Base-by-base conservation (phyloP, 345 rosid species). In the Melastoma malabathricum region DNA sequence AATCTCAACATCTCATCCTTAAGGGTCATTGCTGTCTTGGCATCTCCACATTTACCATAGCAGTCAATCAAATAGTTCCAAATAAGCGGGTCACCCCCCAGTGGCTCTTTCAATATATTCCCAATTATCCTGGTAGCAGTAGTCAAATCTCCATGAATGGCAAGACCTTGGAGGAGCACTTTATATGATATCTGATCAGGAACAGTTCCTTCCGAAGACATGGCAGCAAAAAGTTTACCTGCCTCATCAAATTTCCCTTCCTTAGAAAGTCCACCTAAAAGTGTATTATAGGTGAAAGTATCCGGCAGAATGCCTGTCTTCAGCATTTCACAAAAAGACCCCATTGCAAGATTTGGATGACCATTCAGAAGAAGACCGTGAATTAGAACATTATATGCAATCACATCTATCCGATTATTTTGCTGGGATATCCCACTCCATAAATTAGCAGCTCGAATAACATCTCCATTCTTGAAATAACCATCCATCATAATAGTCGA, bases 401-500 rank as follows among this genome's bases (percentile, higher is more conserved):
- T 65, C 45, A 64, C 59, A 68, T 83, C 89, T 20, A 67, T 34
- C 55, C 57, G 60, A 22, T 27, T 53, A 44, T 69, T 64, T 19
- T 59, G 64, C 56, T 45, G 49, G 15, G 58, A 52, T 62, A 80
- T 64, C 59, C 66, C 63, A 50, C 75, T 63, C 93, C 89, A 76
- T 18, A 71, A 15, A 39, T 43, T 55, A 58, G 75, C 56, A 44
- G 86, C 95, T 39, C 70, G 64, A 63, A 43, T 60, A 48, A 63
- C 68, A 48, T 73, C 64, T 39, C 82, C 82, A 48, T 64, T 78
- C 81, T 76, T 83, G 57, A 80, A 76, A 72, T 43, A 78, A 52
- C 71, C 65, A 78, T 80, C 82, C 84, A 86, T 80, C 52, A 80
- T 69, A 60, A 78, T 83, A 55, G 95, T 83, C 48, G 66, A 78